A percentile compares a stretch with the other conserved stretches of the same genome.
Conservation (phyloP, 495 filamentous ascomycete species). For the Durotheca rogersii region DNA sequence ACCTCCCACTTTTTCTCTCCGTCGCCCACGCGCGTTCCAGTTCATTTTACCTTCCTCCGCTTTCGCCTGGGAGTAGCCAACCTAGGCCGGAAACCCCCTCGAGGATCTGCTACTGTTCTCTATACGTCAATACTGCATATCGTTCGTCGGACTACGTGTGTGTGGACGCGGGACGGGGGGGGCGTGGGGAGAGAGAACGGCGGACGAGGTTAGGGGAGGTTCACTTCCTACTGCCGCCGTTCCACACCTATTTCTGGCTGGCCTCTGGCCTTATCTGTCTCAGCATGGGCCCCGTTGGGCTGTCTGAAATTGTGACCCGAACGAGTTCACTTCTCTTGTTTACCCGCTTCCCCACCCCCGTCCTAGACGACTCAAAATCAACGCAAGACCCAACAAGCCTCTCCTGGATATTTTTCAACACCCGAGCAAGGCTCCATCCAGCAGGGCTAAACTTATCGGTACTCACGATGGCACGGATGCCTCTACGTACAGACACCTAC, state of each 20-base stretch:
- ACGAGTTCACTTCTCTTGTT: slow-evolving; percentile 31
- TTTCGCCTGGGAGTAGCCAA: background rate
- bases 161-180: slow-evolving; percentile 13
- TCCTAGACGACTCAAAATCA: slow-evolving; percentile 8
- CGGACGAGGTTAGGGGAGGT: no score
- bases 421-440: no score
- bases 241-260: slow-evolving; percentile 18
- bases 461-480: no score
- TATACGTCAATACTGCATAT: no score
- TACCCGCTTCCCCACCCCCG: slow-evolving; percentile 27
- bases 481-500: no score
- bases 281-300: slow-evolving; percentile 29
- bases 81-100: no score
- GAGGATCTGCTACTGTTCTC: no score
- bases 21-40: background rate
- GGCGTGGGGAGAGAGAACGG: no score
- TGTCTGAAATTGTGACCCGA: slow-evolving; percentile 33
- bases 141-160: no score
- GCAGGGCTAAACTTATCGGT: no score
- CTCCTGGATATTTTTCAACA: no score
- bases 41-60: background rate
- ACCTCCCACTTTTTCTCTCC: slow-evolving; percentile 2
- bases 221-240: slow-evolving; percentile 13
- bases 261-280: slow-evolving; percentile 28
- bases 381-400: no score